Conservation (phyloP, 140 eudicot species). For the Oenanthe javanica region DNA sequence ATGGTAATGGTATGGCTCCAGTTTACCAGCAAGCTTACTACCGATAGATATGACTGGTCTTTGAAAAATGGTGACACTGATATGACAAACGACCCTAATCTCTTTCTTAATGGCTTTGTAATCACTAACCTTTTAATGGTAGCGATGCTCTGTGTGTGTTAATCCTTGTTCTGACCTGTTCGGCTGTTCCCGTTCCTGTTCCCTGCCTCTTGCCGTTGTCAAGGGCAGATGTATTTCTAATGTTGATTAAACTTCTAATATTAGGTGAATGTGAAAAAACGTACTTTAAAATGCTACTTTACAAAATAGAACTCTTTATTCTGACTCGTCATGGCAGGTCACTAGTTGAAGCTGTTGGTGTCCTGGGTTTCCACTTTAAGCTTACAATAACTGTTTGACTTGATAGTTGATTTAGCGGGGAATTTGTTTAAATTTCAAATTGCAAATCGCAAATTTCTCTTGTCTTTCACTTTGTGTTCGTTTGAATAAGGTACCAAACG, state of each 20-base stretch:
- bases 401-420: not conserved
- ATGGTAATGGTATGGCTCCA: conserved; percentile 54
- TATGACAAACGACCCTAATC: conserved; percentile 46
- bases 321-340: not conserved
- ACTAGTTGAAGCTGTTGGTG: not conserved
- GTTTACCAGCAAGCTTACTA: conserved; percentile 88
- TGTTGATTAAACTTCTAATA: conserved; percentile 50
- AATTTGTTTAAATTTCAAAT: not conserved
- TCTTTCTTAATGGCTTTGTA: conserved; percentile 61
- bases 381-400: not conserved
- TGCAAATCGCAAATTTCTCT: not conserved
- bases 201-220: conserved; percentile 24
- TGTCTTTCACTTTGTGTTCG: not conserved
- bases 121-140: conserved; percentile 91
- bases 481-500: not conserved
- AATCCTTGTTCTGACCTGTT: conserved; percentile 48
- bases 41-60: conserved; percentile 44
- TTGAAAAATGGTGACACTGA: conserved; percentile 39
- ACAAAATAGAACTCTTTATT: conserved; percentile 5
- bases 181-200: conserved; percentile 4
- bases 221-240: conserved; percentile 58
- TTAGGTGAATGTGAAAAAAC: conserved; percentile 42
- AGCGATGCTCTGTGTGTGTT: conserved; percentile 72
- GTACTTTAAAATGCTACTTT: conserved; percentile 6
- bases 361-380: not conserved